Conservation (phyloP, 2,329 filamentous ascomycete species). For the Cordyceps cicadae region DNA sequence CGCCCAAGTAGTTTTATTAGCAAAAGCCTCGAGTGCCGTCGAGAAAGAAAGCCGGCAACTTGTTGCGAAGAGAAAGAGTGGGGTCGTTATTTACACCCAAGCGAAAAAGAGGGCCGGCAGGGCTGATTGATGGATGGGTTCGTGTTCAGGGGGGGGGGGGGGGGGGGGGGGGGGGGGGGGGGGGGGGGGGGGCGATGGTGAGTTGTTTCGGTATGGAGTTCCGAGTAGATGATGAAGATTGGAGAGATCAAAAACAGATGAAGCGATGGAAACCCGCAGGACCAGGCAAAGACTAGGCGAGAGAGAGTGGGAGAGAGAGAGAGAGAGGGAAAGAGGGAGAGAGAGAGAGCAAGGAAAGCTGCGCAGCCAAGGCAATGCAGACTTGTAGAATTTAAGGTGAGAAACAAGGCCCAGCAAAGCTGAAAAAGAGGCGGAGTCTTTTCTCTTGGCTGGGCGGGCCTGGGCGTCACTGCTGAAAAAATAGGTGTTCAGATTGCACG, state of each 20-base stretch:
- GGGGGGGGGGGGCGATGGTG: too few species aligned
- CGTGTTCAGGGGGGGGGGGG: too few species aligned
- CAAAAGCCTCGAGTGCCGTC: not conserved
- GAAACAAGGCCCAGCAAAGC: constrained; percentile 1
- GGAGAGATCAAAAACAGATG: not conserved
- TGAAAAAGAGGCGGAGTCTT: not conserved
- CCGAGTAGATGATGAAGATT: not conserved
- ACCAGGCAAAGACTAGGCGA: too few species aligned
- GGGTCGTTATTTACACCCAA: not conserved
- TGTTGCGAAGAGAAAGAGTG: not conserved
- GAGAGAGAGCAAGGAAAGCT: not conserved
- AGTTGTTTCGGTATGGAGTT: too few species aligned
- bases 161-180: too few species aligned
- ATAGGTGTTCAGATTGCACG: not conserved
- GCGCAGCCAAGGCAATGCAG: not conserved
- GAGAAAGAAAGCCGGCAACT: not conserved
- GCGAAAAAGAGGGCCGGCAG: not conserved
- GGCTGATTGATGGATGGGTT: not conserved
- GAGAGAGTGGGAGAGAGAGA: too few species aligned
- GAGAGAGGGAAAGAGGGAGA: not conserved
- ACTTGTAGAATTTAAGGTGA: not conserved
- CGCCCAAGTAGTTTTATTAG: not conserved
- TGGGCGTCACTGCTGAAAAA: not conserved
- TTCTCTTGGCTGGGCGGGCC: not conserved
- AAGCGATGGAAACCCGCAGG: not conserved